phyloP scores from a whole-genome alignment of 139 green algal species.

The Picochlorum costavermella region DNA sequence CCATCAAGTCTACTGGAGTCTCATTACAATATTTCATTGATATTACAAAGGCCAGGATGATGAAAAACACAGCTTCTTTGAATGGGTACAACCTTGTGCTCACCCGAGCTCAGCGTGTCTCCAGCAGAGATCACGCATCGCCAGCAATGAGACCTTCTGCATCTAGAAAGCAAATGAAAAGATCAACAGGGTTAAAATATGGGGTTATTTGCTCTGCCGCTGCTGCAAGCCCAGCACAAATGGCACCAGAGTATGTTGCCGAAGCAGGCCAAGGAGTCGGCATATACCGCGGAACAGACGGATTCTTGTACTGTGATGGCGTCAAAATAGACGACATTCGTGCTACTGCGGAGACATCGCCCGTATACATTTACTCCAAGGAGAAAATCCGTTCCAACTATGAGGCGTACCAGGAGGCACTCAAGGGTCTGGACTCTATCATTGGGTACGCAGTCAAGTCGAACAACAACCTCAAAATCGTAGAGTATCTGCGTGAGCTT shows the following conservation, averaged over 20 bases:
- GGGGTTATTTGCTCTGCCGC: background rate
- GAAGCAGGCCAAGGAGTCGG: conserved; percentile 30
- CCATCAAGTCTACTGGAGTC: too few species aligned
- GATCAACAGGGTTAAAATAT: background rate
- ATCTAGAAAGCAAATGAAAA: background rate
- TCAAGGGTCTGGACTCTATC: conserved; percentile 77
- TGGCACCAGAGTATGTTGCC: conserved; percentile 10
- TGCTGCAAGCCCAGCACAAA: conserved; percentile 1
- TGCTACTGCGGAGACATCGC: conserved; percentile 47
- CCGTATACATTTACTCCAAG: conserved; percentile 93
- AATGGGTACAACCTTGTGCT: too few species aligned
- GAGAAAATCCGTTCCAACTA: conserved; percentile 56
- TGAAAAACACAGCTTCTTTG: too few species aligned
- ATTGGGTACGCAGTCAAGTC: conserved; percentile 96
- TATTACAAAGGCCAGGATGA: too few species aligned
- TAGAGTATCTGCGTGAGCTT: conserved; percentile 52
- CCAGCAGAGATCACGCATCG: too few species aligned
- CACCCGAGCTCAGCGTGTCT: too few species aligned
- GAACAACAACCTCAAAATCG: conserved; percentile 95
- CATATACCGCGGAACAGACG: conserved; percentile 72
- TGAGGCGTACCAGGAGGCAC: conserved; percentile 70
- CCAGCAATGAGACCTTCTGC: too few species aligned
- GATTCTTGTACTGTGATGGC: conserved; percentile 86
- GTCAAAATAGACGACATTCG: conserved; percentile 79
- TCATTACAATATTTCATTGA: too few species aligned